Evolutionary conservation across 108 stramenopile genomes (phyloP), one percentile per base, ranked within the genome.

Genomic region (Nitzschia sp.): DNA sequence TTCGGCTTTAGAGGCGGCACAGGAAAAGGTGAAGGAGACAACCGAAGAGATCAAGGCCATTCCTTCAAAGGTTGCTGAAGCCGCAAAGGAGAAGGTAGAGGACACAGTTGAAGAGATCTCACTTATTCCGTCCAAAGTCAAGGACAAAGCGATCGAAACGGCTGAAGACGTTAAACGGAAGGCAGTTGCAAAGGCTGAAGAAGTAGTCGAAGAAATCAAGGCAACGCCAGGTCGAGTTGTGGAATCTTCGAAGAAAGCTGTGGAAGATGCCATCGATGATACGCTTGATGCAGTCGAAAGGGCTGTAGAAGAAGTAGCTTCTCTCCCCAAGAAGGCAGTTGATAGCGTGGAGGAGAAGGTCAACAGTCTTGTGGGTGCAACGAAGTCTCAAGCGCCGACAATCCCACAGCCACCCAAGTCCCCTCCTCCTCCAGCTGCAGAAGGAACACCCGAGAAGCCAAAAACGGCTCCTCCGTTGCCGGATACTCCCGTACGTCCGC

Each of bases 171-270:
- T 47, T 30, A 46, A 64, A 19, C 73, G 56, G 46, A 76, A 35
- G 9, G 21, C 49, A 19, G 49, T 75, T 3, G 70, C 74, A 56
- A 72, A 55, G 21, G 85, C 71, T 2, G 77, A 72, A n/a, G 79
- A 79, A 53, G 53, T 77, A 3, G 78, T 59, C 15, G 75, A 77
- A n/a, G 82, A 79, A 67, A 77, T 83, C 71, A 74, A 81, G 70
- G 88, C 84, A 25, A 87, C 88, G 2, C 94, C 94, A 0, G 86
- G 87, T 33, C 75, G 68, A 49, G 81, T 92, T 47, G 87, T 64
- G 0, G 84, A 88, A 3, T 47, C 59, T 17, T 74, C 83, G 19
- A 77, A 71, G 47, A 75, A 70, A 42, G 76, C 77, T 15, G 59
- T 74, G 1, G 76, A 82, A 49, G 80, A 75, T 42, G 78, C 87